Evolutionary conservation across 805 yeast genomes (phyloP).

Genomic region (Candida endomychidarum): DNA sequence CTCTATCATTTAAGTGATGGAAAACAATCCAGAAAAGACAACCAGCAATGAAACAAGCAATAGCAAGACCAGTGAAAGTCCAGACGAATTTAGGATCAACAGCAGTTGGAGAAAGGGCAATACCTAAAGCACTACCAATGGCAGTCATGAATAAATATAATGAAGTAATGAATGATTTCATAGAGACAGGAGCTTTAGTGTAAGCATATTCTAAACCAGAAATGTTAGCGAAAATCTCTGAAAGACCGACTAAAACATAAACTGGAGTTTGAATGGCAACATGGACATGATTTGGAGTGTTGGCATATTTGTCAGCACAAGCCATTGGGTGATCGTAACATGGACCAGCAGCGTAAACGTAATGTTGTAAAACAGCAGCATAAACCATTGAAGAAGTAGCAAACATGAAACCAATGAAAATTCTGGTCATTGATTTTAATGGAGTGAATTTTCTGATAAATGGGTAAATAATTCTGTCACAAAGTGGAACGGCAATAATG

Average conservation of each 20-base stretch:
- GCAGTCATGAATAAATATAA: conserved; percentile 70
- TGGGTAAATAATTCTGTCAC: conserved; percentile 56
- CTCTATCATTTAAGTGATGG: conserved; percentile 53
- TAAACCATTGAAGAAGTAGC: conserved; percentile 68
- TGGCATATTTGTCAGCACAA: conserved; percentile 45
- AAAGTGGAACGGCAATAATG: conserved; percentile 74
- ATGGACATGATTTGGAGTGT: conserved; percentile 54
- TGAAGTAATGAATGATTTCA: conserved; percentile 66
- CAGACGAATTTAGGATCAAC: conserved; percentile 69
- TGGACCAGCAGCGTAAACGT: conserved; percentile 69
- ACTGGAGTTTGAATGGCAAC: conserved; percentile 74
- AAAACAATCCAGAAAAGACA: conserved; percentile 59
- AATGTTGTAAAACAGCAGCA: conserved; percentile 73
- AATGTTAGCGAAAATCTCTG: conserved; percentile 77
- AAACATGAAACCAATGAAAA: conserved; percentile 66
- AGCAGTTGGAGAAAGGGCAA: conserved; percentile 66
- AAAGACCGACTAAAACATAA: conserved; percentile 67
- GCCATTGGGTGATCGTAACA: conserved; percentile 63
- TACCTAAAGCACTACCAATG: conserved; percentile 74
- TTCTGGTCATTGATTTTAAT: conserved; percentile 71
- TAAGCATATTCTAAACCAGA: conserved; percentile 85
- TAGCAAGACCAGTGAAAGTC: conserved; percentile 65
- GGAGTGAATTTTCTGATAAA: conserved; percentile 46
- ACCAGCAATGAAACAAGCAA: conserved; percentile 60
- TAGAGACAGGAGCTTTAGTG: conserved; percentile 72